Base-by-base conservation (phyloP, 1,284 basidiomycete species). In the Polyporus tsugae region DNA sequence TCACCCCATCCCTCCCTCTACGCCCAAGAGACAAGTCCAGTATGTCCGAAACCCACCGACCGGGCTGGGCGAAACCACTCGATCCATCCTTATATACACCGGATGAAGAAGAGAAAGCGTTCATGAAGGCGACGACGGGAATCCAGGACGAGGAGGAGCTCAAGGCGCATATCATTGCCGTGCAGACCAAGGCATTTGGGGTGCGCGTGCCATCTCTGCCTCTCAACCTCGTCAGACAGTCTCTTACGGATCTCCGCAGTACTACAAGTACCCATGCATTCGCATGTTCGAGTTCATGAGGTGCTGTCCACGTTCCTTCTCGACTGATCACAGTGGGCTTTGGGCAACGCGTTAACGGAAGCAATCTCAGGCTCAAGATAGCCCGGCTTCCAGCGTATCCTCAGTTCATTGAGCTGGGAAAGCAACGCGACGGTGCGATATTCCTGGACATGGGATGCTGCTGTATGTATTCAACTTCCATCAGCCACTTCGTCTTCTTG, bases 391-490 rank as follows among this genome's bases (percentile, higher is more conserved):
- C 69, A 0, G 69, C 66, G 6, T 70, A 70, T 38, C 33, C 63
- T 2, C 64, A 61, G 44, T 57, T 81, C 11, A 72, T 87, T 6
- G 70, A 81, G 44, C 75, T 87, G 1, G 76, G 78, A 3, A 75
- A 76, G 33, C 77, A 80, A 3, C 80, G 79, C 22, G 67, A 78
- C 10, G 78, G 80, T 49, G 83, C 85, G 6, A 80, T 88, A 46
- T 76, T 87, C 19, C 76, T 88, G 5, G 82, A 83, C 64, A 73
- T 82, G 52, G 81, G 78, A 13, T 86, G 85, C 70, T 86, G 84
- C 72, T 86, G 86, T 87, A 68, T 73, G 84, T 79, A 9, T 35
- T 41, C 29, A 9, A 6, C 1, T 41, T 25, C 35, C 35, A 41
- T n/a, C 38, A 11, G 19, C 6, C 19, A 35, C 19, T 11, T 38